Evolutionary conservation across 1,284 basidiomycete species (phyloP).

Genomic region (Marasmius fiardii): DNA sequence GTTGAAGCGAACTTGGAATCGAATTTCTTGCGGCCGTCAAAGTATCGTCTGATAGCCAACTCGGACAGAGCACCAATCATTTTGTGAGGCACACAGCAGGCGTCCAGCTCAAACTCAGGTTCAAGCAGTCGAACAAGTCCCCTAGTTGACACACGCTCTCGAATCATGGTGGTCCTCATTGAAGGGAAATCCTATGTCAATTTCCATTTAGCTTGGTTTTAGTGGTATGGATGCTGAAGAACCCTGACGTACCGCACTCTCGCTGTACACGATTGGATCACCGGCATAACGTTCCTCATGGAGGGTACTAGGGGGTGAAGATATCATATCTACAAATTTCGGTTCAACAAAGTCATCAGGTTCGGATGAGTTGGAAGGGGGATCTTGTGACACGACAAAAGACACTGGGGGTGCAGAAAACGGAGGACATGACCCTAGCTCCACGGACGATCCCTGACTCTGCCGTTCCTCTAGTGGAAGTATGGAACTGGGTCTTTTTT

Average conservation of each 20-base stretch:
- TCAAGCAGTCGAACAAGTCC: conserved; percentile 83
- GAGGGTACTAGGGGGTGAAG: not conserved
- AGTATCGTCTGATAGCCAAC: conserved; percentile 58
- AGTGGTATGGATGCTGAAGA: not conserved
- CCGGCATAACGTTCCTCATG: conserved; percentile 51
- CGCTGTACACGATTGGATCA: conserved; percentile 54
- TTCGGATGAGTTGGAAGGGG: not conserved
- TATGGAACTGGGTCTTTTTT: not conserved
- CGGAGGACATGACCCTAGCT: not conserved
- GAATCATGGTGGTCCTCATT: conserved; percentile 60
- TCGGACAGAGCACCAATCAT: conserved; percentile 72
- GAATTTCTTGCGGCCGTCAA: conserved; percentile 53
- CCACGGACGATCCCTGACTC: not conserved
- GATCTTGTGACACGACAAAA: not conserved
- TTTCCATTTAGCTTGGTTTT: not conserved
- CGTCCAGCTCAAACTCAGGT: conserved; percentile 59
- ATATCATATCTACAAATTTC: not conserved
- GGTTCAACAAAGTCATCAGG: not conserved
- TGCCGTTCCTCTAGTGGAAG: not conserved
- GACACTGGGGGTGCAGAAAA: not conserved
- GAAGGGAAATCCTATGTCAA: conserved; percentile 27
- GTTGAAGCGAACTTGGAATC: conserved; percentile 61
- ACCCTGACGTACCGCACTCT: conserved; percentile 39
- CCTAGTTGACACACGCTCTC: conserved; percentile 81
- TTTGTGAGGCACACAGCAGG: conserved; percentile 60